These are phyloP conservation scores for Eucalyptus regnans DNA, from an alignment of 345 rosid species.

Conservation along the genomic window DNA sequence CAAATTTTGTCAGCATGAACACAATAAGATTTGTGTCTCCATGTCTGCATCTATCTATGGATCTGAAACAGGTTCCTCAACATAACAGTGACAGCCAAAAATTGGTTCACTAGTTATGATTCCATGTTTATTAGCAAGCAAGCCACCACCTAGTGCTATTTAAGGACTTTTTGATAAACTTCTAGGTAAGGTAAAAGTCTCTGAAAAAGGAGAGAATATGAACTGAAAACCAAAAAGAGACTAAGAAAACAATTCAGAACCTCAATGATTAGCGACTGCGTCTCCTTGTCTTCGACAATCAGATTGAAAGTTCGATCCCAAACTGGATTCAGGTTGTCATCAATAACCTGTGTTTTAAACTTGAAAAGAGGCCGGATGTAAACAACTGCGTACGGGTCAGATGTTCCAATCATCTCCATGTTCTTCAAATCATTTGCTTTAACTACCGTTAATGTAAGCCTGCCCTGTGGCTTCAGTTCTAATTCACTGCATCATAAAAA, in stretches of 20 bases:
- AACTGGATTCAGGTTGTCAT: slow-evolving; percentile 86
- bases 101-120: background rate
- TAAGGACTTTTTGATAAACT: background rate
- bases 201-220: background rate
- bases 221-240: background rate
- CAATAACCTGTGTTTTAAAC: slow-evolving; percentile 64
- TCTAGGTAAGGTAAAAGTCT: background rate
- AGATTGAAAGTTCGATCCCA: slow-evolving; percentile 75
- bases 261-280: slow-evolving; percentile 68
- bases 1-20: background rate
- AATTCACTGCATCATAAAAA: slow-evolving; percentile 48
- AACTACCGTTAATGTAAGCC: slow-evolving; percentile 48
- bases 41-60: background rate
- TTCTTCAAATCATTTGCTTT: slow-evolving; percentile 88
- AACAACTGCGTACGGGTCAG: slow-evolving; percentile 81
- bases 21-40: background rate
- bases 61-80: background rate
- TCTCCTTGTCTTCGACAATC: slow-evolving; percentile 96
- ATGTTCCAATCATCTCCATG: slow-evolving; percentile 94
- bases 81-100: background rate
- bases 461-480: slow-evolving; percentile 96
- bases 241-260: slow-evolving; percentile 10
- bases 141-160: background rate
- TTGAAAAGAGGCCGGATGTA: slow-evolving; percentile 68
- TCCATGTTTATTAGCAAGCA: background rate